Conservation (phyloP, 805 yeast species). For the Candida yuanshanica region DNA sequence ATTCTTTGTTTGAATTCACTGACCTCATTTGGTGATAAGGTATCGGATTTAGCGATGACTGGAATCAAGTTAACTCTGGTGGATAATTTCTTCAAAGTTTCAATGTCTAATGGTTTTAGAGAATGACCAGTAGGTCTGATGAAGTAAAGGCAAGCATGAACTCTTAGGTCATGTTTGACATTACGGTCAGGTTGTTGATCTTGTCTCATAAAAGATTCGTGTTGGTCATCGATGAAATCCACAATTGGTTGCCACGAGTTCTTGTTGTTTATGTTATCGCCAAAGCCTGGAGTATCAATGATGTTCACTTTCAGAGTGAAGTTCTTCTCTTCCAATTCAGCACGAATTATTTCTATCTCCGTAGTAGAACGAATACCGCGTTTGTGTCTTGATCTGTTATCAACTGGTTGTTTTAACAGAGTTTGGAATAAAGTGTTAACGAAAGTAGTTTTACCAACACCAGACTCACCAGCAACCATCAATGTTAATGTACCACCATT, state of each 20-base stretch:
- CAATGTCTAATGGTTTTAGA: constrained; percentile 81
- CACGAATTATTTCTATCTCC: constrained; percentile 72
- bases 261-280: constrained; percentile 81
- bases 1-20: constrained; percentile 43
- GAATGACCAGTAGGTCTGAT: constrained; percentile 90
- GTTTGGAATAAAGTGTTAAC: constrained; percentile 82
- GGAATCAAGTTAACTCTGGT: constrained; percentile 84
- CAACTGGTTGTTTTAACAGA: constrained; percentile 49
- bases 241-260: constrained; percentile 83
- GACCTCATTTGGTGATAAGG: constrained; percentile 22
- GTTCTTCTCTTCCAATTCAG: constrained; percentile 79
- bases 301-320: constrained; percentile 72
- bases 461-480: constrained; percentile 89
- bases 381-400: constrained; percentile 38
- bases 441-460: constrained; percentile 89
- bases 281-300: constrained; percentile 92
- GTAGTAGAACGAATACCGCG: constrained; percentile 64
- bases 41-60: constrained; percentile 42
- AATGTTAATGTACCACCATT: constrained; percentile 72
- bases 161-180: constrained; percentile 71
- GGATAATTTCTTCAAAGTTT: constrained; percentile 77
- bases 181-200: constrained; percentile 84
- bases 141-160: constrained; percentile 86
- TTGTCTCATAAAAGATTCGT: constrained; percentile 81
- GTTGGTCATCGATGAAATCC: constrained; percentile 89